Percentiles rank a stretch among this genome's conserved stretches.
Conservation (phyloP, 441 rosid genomes). For the Capsella rubella region DNA sequence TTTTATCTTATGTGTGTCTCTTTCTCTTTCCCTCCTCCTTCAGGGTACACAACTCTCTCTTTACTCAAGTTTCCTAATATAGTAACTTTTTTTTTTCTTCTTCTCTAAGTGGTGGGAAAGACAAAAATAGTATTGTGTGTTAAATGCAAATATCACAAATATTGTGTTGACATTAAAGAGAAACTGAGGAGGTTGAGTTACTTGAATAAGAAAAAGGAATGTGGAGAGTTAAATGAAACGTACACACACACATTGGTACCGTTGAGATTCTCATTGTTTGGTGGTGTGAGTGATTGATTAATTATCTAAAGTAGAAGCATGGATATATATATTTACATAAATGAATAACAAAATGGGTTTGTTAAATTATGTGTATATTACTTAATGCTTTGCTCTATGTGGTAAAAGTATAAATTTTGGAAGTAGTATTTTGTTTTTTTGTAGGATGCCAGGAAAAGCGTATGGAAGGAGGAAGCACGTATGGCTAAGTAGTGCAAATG, state of each 20-base stretch:
- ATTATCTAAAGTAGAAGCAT: slow-evolving; percentile 39
- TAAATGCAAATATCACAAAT: slow-evolving; percentile 33
- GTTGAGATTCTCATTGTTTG: slow-evolving; percentile 32
- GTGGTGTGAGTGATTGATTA: background rate
- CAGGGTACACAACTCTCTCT: slow-evolving; percentile 66
- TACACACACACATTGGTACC: slow-evolving; percentile 22
- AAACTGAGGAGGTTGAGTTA: slow-evolving; percentile 42
- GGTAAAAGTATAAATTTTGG: slow-evolving; percentile 8
- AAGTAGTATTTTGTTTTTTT: slow-evolving; percentile 20
- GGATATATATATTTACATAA: slow-evolving; percentile 15
- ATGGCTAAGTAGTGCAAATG: slow-evolving; percentile 89
- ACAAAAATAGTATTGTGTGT: slow-evolving; percentile 39
- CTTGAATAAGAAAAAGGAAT: slow-evolving; percentile 37
- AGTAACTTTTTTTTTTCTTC: background rate
- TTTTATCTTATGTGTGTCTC: slow-evolving; percentile 97
- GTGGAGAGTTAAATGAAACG: slow-evolving; percentile 7
- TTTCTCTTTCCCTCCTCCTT: slow-evolving; percentile 79
- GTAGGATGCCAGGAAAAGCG: slow-evolving; percentile 95
- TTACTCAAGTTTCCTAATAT: slow-evolving; percentile 15
- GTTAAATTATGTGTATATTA: slow-evolving; percentile 14
- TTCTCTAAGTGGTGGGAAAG: slow-evolving; percentile 8
- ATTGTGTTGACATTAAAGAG: slow-evolving; percentile 28
- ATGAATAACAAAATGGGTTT: slow-evolving; percentile 30
- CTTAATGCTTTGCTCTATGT: slow-evolving; percentile 23
- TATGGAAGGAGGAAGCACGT: slow-evolving; percentile 79